phyloP scores from a whole-genome alignment of 176 grass and related monocot genomes.

The Rhipidocladum racemiflorum region DNA sequence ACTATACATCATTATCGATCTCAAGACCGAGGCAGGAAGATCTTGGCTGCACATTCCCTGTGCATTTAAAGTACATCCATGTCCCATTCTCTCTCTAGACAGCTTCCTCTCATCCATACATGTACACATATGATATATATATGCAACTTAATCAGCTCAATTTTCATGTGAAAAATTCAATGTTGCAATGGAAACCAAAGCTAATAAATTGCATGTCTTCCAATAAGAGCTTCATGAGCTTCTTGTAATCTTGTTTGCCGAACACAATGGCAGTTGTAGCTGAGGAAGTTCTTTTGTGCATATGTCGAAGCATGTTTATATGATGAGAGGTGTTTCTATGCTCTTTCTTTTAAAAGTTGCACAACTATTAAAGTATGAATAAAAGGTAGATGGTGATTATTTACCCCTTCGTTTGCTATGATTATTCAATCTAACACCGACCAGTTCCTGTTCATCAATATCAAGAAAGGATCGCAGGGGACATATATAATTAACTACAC shows the following conservation, averaged over 20 bases:
- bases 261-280: neutral
- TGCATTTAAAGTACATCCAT: slow-evolving; percentile 28
- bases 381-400: too few species aligned
- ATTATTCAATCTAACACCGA: slow-evolving; percentile 15
- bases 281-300: neutral
- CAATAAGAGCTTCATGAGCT: neutral
- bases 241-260: neutral
- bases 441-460: slow-evolving; percentile 31
- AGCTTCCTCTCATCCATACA: slow-evolving; percentile 28
- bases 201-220: neutral
- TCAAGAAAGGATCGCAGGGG: slow-evolving; percentile 16
- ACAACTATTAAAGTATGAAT: too few species aligned
- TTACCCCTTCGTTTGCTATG: too few species aligned
- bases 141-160: neutral
- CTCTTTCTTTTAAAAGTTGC: too few species aligned
- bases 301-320: neutral
- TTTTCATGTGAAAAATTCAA: neutral
- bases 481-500: slow-evolving; percentile 23
- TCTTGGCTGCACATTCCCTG: slow-evolving; percentile 20
- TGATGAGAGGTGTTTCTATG: too few species aligned
- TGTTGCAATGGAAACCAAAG: neutral
- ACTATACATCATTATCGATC: neutral
- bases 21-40: neutral
- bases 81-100: slow-evolving; percentile 27
- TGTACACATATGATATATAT: neutral